Evolutionary conservation across 1,139 yeast genomes (phyloP), one percentile per base, ranked within the genome.

Genomic region (Eremothecium cymbalariae): DNA sequence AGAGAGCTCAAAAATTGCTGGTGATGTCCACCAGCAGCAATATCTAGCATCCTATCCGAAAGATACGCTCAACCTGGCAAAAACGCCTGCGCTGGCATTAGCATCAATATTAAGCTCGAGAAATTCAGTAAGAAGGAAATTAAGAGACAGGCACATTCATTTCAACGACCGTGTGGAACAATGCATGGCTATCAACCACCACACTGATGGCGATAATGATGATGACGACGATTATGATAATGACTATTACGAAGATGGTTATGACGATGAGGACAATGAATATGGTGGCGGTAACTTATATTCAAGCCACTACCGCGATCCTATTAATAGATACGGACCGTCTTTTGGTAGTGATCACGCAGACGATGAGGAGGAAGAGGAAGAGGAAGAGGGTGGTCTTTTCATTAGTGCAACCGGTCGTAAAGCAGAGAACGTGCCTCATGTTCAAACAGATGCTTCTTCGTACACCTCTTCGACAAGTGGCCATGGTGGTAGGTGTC

Each of bases 151-250:
- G 42, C 90, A 72, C 46, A 86, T 88, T 39, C 97, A 86, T 60
- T 90, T 90, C 61, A 88, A 81, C 53, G 94, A 85, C 52, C 75
- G 86, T 39, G 98, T 90, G 18, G 88, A 83, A 55, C 97, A 90
- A 60, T 88, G 97, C 57, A 74, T 82, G 40, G 85, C 94, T 0
- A 55, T 84, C 13, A 75, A 76, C 42, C 53, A 59, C 11, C 53
- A 60, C 7, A 67, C 62, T 32, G 63, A 65, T 29, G 70, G 42
- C 23, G 40, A 65, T 18, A 59, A 54, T 28, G 60, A 52, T 22
- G 55, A 53, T 21, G 66, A 62, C 33, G 25, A 28, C 18, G 55
- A 54, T 29, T 42, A 51, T 19, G 55, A 46, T 25, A 45, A 40
- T 11, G 48, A 47, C 32, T 45, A 46, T 29, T 33, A 44, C 35